Evolutionary conservation across 192 early-diverging fungal genomes (phyloP).

Genomic region (Mortierella alpina): DNA sequence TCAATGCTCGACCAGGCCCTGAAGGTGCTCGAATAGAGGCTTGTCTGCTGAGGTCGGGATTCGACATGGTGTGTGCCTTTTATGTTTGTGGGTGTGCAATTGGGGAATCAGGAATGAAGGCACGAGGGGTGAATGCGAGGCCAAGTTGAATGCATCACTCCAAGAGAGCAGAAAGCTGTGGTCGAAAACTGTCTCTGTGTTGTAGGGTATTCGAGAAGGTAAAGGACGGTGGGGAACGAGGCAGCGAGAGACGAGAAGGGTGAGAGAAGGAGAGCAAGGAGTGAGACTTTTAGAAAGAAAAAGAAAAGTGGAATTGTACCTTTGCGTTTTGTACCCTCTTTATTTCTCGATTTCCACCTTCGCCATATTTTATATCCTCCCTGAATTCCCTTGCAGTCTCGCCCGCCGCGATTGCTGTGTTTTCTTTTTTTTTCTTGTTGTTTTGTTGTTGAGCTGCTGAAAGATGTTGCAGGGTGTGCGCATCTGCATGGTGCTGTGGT

Average conservation of each 20-base stretch:
- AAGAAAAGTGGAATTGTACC: neutral
- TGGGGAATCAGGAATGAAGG: neutral
- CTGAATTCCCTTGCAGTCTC: neutral
- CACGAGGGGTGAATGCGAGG: neutral
- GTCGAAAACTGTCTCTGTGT: too few species aligned
- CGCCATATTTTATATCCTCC: neutral
- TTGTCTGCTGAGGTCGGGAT: slow-evolving; percentile 15
- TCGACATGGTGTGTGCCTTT: slow-evolving; percentile 1
- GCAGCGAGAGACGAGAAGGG: neutral
- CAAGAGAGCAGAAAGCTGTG: too few species aligned
- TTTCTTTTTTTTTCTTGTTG: slow-evolving; percentile 2
- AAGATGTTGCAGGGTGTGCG: too few species aligned
- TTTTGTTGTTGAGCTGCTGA: too few species aligned
- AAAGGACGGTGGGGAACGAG: neutral
- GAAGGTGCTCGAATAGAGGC: slow-evolving; percentile 14
- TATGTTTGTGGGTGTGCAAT: neutral
- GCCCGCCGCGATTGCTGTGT: neutral
- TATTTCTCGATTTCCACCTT: neutral
- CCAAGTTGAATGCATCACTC: too few species aligned
- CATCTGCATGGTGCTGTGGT: too few species aligned
- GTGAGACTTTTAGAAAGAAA: neutral
- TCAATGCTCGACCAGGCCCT: neutral
- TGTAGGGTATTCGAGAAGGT: too few species aligned
- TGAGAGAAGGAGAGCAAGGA: neutral
- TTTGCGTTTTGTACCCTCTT: neutral